Base-by-base conservation (phyloP, 2,329 filamentous ascomycete species). In the Tricladium varicosporioides region DNA sequence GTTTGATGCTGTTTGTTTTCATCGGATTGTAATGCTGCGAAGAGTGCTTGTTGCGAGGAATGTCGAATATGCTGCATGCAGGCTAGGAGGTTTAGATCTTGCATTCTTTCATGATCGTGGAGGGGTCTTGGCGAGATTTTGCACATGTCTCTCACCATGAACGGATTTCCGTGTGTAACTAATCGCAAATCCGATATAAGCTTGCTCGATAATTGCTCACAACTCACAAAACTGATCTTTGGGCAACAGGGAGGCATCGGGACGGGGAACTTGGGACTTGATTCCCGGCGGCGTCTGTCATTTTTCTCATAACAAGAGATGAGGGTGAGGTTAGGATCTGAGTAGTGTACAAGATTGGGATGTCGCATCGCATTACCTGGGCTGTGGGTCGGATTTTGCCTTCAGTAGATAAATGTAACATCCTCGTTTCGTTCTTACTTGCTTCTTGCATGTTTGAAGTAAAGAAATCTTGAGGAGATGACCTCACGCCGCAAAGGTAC, bases 101-200 rank as follows among this genome's bases (percentile, higher is more conserved):
- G 48, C 48, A 51, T 51, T 51, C 48, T 16, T 36, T 51, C 33
- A 13, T 42, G 14, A 42, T 51, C 36, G 32, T 43, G 32, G 18
- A 27, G n/a, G 16, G 33, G 19, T n/a, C 9, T 40, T 40, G 40
- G 32, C 48, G 32, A 42, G 16, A 22, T 15, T 19, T 42, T 51
- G 52, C 32, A 47, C n/a, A 36, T 18, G 44, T 13, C 32, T 36
- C 13, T 36, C 32, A n/a, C n/a, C n/a, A n/a, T n/a, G n/a, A n/a
- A n/a, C n/a, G n/a, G n/a, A n/a, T n/a, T 13, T 8, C 32, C 32
- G 13, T 51, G 52, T 59, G 53, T 56, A 56, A 59, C 57, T 55
- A 46, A 40, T 56, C 52, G 54, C 43, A 52, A 52, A 56, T 44
- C 31, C 19, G 15, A 46, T 51, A 15, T 36, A 43, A 19, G 51